phyloP scores from a whole-genome alignment of 805 yeast species.

The Cyberlindnera maritima region DNA sequence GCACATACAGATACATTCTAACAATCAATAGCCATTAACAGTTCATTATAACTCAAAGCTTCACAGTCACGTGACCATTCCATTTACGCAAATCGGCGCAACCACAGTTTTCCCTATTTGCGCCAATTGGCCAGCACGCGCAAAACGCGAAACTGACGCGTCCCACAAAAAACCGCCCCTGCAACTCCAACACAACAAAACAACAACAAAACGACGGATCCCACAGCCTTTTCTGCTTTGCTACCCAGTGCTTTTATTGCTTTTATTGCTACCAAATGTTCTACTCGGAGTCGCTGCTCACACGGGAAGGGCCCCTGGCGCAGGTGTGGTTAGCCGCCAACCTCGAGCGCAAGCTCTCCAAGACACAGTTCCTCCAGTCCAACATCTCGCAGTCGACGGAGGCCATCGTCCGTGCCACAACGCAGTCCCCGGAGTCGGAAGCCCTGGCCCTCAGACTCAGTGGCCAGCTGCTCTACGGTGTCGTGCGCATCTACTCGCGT shows the following conservation, averaged over 20 bases:
- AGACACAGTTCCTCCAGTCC: slow-evolving; percentile 69
- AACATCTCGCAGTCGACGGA: slow-evolving; percentile 64
- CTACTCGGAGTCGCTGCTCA: slow-evolving; percentile 49
- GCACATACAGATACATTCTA: neutral
- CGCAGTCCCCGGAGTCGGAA: slow-evolving; percentile 32
- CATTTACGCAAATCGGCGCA: too few species aligned
- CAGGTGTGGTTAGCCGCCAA: slow-evolving; percentile 93
- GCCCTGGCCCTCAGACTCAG: slow-evolving; percentile 78
- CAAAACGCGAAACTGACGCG: slow-evolving; percentile 4
- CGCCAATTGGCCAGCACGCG: too few species aligned
- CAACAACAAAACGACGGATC: neutral
- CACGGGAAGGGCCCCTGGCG: slow-evolving; percentile 81
- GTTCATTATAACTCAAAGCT: too few species aligned
- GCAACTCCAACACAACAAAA: neutral
- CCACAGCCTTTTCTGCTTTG: neutral
- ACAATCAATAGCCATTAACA: too few species aligned
- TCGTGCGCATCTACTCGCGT: slow-evolving; percentile 80
- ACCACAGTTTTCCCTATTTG: too few species aligned
- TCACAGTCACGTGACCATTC: neutral
- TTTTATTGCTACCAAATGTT: slow-evolving; percentile 34
- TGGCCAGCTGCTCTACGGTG: slow-evolving; percentile 83
- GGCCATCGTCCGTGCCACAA: slow-evolving; percentile 53
- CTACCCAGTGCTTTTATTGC: neutral
- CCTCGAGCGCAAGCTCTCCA: slow-evolving; percentile 72
- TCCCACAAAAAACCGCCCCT: neutral